Evolutionary conservation across 23 red algal genomes (phyloP).

Genomic region (Gracilaria domingensis): DNA sequence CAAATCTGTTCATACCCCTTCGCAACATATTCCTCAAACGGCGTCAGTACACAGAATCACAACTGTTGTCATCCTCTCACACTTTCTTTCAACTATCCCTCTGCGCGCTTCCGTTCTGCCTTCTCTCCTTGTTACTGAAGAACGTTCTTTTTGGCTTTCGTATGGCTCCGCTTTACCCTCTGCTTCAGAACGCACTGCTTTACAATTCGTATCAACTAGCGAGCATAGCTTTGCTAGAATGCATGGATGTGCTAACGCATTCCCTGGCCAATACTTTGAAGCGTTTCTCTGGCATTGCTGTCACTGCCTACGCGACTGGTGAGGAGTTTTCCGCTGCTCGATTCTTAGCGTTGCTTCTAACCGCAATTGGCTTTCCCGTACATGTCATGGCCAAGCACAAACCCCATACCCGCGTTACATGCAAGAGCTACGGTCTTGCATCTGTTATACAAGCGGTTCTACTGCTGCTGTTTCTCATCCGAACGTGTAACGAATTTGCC

Average conservation of each 20-base stretch:
- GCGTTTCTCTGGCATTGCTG: constrained; percentile 7
- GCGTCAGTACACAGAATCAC: not conserved
- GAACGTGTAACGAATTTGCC: too few relatives aligned
- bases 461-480: too few relatives aligned
- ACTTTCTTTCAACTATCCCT: not conserved
- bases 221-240: constrained; percentile 7
- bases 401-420: not conserved
- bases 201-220: constrained; percentile 36
- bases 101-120: not conserved
- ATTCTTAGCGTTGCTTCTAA: not conserved
- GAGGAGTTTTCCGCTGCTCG: not conserved
- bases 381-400: not conserved
- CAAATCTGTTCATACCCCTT: constrained; percentile 2
- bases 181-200: constrained; percentile 3
- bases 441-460: not conserved
- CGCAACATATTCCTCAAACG: constrained; percentile 19
- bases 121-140: not conserved
- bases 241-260: constrained; percentile 25
- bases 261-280: constrained; percentile 33
- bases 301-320: not conserved
- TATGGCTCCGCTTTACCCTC: not conserved
- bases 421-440: not conserved
- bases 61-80: not conserved
- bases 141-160: not conserved
- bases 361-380: constrained; percentile 8